Evolutionary conservation across 176 grass and related monocot species (phyloP).

Genomic region (Juncus effusus): DNA sequence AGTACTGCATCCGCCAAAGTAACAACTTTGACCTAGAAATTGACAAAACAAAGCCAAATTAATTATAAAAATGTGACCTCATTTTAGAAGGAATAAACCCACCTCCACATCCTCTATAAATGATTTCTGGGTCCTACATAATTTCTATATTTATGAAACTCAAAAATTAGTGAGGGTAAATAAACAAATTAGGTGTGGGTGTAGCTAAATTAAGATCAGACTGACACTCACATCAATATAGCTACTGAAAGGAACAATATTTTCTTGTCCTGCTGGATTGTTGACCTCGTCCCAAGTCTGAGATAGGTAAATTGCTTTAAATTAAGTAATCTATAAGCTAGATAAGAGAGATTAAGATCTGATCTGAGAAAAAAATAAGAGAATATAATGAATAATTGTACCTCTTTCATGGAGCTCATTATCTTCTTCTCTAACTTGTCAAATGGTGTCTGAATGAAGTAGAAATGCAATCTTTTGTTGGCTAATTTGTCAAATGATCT

Average conservation of each 20-base stretch:
- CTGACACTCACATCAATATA: conserved; percentile 12
- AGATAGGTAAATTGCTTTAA: background rate
- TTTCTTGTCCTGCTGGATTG: background rate
- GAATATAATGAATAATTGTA: background rate
- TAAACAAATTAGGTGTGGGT: no score
- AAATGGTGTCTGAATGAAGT: background rate
- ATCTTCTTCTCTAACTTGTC: background rate
- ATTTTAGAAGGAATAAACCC: no score
- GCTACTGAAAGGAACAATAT: background rate
- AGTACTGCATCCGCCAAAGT: conserved; percentile 1
- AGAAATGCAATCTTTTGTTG: no score
- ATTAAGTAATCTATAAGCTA: background rate
- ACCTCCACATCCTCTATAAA: no score
- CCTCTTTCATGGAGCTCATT: conserved; percentile 1
- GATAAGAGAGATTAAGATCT: background rate
- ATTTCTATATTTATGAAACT: no score
- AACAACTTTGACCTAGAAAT: conserved; percentile 10
- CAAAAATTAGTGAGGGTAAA: no score
- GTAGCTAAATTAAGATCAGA: no score
- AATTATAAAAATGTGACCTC: no score
- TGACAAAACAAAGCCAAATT: conserved; percentile 2
- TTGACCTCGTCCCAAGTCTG: conserved; percentile 9
- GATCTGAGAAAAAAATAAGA: no score
- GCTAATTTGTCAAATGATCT: no score
- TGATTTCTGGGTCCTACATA: no score